Evolutionary conservation across 176 grass and related monocot species (phyloP).

Genomic region (Cymbopogon citratus): DNA sequence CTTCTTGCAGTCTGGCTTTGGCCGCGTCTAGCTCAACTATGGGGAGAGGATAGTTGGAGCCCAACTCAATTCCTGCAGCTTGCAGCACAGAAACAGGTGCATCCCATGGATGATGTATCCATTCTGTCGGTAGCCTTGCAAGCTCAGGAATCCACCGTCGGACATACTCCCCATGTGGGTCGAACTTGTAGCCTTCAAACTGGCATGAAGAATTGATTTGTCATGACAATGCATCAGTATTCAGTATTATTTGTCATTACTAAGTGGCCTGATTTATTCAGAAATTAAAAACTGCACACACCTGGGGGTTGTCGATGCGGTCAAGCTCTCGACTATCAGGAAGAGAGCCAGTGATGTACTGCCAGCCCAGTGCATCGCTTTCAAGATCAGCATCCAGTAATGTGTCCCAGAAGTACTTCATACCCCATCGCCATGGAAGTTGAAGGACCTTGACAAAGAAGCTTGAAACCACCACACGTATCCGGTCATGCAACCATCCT

Average conservation of each 20-base stretch:
- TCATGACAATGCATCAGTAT: constrained; percentile 31
- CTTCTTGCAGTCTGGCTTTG: constrained; percentile 74
- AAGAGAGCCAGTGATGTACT: constrained; percentile 87
- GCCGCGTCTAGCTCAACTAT: constrained; percentile 79
- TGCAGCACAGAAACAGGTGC: constrained; percentile 72
- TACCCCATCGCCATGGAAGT: constrained; percentile 95
- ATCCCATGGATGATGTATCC: constrained; percentile 98
- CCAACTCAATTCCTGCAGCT: constrained; percentile 89
- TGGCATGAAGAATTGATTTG: constrained; percentile 24
- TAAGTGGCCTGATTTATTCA: background rate
- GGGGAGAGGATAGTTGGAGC: constrained; percentile 91
- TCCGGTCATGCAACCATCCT: constrained; percentile 91
- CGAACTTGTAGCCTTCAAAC: constrained; percentile 96
- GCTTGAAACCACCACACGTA: constrained; percentile 88
- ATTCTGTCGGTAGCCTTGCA: constrained; percentile 84
- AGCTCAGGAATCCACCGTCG: constrained; percentile 94
- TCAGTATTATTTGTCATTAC: background rate
- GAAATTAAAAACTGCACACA: constrained; percentile 26
- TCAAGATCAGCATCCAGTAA: constrained; percentile 97
- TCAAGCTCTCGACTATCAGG: constrained; percentile 91
- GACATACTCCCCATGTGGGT: constrained; percentile 85
- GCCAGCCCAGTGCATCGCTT: constrained; percentile 97
- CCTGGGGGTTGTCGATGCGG: constrained; percentile 95
- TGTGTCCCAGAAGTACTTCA: constrained; percentile 99
- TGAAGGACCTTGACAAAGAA: constrained; percentile 98